Base-by-base conservation (phyloP, 1,284 basidiomycete genomes). In the Fistulina hepatica region DNA sequence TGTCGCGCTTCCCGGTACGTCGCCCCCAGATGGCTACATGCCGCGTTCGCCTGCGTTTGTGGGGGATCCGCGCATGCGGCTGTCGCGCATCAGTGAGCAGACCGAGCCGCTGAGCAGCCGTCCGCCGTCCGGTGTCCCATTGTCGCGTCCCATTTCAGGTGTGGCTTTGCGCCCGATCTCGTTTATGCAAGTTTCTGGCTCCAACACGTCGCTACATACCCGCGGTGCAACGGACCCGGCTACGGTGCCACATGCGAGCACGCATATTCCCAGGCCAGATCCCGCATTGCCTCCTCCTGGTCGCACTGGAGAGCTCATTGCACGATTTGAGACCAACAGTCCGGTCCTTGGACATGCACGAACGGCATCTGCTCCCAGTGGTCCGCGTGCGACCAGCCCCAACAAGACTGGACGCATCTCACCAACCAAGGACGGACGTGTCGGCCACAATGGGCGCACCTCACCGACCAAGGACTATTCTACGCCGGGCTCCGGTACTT, bases 281-380 rank as follows among this genome's bases (percentile, higher is more conserved):
- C 57, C 52, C 26, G 63, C 57, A 37, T 60, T 69, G 13, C 74
- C 74, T 15, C 63, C 60, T 28, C 73, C 71, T 6, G 71, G 73
- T 22, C 70, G 78, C 12, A 69, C 80, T 0, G 78, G 69, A 11
- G 74, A 81, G 41, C 65, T 85, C 28, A 80, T 81, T 30, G 80
- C 82, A 0, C 73, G 78, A 28, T 86, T 84, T 43, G 83, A 86
- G 48, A 69, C 76, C 21, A 71, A 65, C 31, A 61, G 55, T 28
- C 57, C 59, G 4, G 49, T 48, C 24, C 48, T 59, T 8, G 54
- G 63, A 10, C 75, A 78, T 50, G 55, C 66, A 11, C 66, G 76
- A 17, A 61, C 66, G 0, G 50, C 68, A 0, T 78, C 78, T 13
- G 63, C 67, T 15, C 78, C 78, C 1, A 64, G 63, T 2, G 65